These are phyloP conservation scores for Cercospora citrullina DNA, from an alignment of 2,329 filamentous ascomycete species.

Conservation along the genomic window DNA sequence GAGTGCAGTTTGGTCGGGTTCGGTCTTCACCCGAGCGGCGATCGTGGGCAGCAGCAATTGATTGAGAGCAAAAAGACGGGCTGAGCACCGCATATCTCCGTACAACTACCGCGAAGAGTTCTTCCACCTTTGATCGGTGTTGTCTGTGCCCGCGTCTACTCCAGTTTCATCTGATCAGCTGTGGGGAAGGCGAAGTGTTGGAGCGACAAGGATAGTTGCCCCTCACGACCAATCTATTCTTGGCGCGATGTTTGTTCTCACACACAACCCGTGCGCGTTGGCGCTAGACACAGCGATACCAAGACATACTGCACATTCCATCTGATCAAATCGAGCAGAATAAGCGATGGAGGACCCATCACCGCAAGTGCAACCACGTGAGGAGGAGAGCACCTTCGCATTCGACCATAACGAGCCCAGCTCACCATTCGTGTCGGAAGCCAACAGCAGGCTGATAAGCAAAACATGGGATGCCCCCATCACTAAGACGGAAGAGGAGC, in stretches of 20 bases:
- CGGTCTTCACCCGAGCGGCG: neutral
- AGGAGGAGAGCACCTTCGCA: slow-evolving; percentile 26
- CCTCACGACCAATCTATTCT: neutral
- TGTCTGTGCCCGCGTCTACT: neutral
- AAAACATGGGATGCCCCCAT: slow-evolving; percentile 32
- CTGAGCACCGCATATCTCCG: neutral
- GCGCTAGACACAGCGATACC: slow-evolving; percentile 11
- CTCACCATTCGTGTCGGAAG: slow-evolving; percentile 51
- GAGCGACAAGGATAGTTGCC: neutral
- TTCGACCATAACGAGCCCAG: slow-evolving; percentile 44
- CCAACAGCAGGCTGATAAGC: slow-evolving; percentile 40
- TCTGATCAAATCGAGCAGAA: slow-evolving; percentile 7
- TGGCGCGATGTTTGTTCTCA: neutral
- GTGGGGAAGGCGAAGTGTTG: neutral
- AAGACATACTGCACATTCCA: slow-evolving; percentile 15
- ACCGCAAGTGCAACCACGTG: slow-evolving; percentile 12
- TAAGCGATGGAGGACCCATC: slow-evolving; percentile 28
- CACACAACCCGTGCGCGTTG: slow-evolving; percentile 1
- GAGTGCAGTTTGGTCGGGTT: neutral
- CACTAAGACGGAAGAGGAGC: slow-evolving; percentile 24
- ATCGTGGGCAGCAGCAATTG: neutral
- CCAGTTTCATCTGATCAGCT: neutral
- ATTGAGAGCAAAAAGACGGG: neutral
- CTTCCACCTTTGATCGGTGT: neutral
- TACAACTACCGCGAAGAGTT: neutral